Evolutionary conservation across 2,329 filamentous ascomycete species (phyloP), one percentile per base, ranked within the genome.

Genomic region (Fusarium albidum): DNA sequence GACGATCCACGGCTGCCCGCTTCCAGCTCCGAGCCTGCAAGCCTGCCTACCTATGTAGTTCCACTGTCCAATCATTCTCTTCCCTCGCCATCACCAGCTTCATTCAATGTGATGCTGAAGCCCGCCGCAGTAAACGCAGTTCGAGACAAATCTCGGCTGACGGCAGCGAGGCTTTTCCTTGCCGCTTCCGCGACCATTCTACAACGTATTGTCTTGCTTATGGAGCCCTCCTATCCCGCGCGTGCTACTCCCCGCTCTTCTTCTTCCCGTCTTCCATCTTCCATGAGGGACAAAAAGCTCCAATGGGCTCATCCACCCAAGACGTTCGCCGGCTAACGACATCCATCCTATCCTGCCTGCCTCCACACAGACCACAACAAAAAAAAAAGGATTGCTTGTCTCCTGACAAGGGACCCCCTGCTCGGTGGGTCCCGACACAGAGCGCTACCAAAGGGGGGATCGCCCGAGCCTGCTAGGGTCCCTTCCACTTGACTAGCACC

Each of bases 391-490:
- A n/a, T 38, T 34, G 26, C 61, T 62, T 55, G 58, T 57, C 64
- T 52, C 63, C 64, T 67, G 64, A 64, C 60, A 17, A 40, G 64
- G 64, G 42, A 47, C 25, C 21, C 56, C 53, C 44, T 38, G 41
- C 61, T 34, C 27, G 43, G 55, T 55, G 54, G 18, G 49, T 41
- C 52, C 55, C 44, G 29, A 39, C 37, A 37, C 51, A 54, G 49
- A 55, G 39, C 45, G 40, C 63, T 63, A 59, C 47, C 40, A 52
- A 55, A 63, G 58, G 61, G n/a, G 53, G 59, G 56, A 61, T 66
- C 58, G 58, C 51, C 53, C 53, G 41, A 55, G 39, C 32, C 43
- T 31, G 39, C 25, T 57, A 52, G 52, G 63, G 60, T 39, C 45
- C 40, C 37, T 33, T 33, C 46, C n/a, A n/a, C n/a, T n/a, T 49